Conservation (phyloP, 148 eudicot genomes). For the Linanthus parryae region DNA sequence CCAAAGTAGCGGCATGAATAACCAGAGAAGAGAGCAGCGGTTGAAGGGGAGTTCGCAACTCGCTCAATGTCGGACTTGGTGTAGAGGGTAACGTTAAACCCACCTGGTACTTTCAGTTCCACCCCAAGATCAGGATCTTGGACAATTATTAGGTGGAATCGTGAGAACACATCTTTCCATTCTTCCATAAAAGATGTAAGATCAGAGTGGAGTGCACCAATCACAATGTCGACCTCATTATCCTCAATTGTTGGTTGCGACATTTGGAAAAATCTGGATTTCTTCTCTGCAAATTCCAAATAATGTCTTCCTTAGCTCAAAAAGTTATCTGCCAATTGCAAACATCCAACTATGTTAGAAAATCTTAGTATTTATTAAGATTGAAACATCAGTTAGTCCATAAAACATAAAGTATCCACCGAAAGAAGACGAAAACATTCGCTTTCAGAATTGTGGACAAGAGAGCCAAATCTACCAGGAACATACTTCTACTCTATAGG, state of each 20-base stretch:
- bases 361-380: too few relatives aligned
- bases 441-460: too few relatives aligned
- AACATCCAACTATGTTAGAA: too few relatives aligned
- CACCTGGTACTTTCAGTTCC: constrained; percentile 66
- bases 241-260: constrained; percentile 43
- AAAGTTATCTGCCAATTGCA: constrained; percentile 65
- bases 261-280: constrained; percentile 58
- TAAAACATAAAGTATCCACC: too few relatives aligned
- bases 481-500: too few relatives aligned
- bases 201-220: constrained; percentile 68
- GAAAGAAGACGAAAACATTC: too few relatives aligned
- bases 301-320: constrained; percentile 84
- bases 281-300: constrained; percentile 79
- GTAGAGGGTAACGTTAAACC: constrained; percentile 53
- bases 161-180: constrained; percentile 71
- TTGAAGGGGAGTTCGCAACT: constrained; percentile 39
- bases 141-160: constrained; percentile 75
- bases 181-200: constrained; percentile 83
- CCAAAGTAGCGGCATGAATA: constrained; percentile 96
- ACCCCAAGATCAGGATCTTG: constrained; percentile 74
- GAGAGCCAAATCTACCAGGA: too few relatives aligned
- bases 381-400: too few relatives aligned
- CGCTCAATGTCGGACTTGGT: constrained; percentile 62
- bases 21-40: constrained; percentile 62
- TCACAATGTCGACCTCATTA: constrained; percentile 77